Evolutionary conservation across 495 filamentous ascomycete species (phyloP).

Genomic region (Penicillium dipodomyicola): DNA sequence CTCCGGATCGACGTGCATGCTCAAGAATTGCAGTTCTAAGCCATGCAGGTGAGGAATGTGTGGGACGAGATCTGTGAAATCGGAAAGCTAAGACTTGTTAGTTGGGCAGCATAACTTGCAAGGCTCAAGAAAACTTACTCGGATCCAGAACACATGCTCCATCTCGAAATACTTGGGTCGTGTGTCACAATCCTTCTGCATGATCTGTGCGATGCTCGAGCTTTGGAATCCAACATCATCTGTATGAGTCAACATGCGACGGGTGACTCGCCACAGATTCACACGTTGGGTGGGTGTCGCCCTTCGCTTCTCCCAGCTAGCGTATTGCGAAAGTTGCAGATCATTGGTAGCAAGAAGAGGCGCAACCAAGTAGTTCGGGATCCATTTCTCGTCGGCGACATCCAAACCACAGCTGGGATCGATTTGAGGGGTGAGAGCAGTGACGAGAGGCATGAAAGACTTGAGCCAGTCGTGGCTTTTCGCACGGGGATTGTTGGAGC

Average conservation of each 20-base stretch:
- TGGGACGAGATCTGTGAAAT: slow-evolving; percentile 71
- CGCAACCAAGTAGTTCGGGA: slow-evolving; percentile 73
- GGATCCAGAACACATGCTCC: slow-evolving; percentile 73
- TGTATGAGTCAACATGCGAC: slow-evolving; percentile 49
- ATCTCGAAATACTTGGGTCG: slow-evolving; percentile 53
- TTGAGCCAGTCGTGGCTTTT: slow-evolving; percentile 44
- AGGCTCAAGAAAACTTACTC: slow-evolving; percentile 44
- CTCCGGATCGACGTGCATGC: slow-evolving; percentile 49
- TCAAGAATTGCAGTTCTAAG: slow-evolving; percentile 52
- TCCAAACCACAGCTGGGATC: slow-evolving; percentile 42
- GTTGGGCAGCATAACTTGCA: neutral
- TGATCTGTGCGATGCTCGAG: slow-evolving; percentile 43
- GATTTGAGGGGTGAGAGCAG: slow-evolving; percentile 48
- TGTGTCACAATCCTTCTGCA: slow-evolving; percentile 48
- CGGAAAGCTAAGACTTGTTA: slow-evolving; percentile 56
- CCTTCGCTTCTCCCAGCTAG: slow-evolving; percentile 61
- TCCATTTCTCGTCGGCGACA: slow-evolving; percentile 62
- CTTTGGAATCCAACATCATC: slow-evolving; percentile 37
- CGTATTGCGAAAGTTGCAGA: slow-evolving; percentile 67
- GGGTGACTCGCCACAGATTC: slow-evolving; percentile 54
- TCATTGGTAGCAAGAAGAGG: slow-evolving; percentile 75
- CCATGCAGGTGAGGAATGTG: slow-evolving; percentile 66
- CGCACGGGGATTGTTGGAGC: slow-evolving; percentile 47
- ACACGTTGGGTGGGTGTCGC: slow-evolving; percentile 47
- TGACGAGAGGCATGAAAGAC: slow-evolving; percentile 53